A percentile compares a stretch with the other conserved stretches of the same genome.
Conservation (phyloP, 371 early-diverging fungal species). For the Rozella allomycis region DNA sequence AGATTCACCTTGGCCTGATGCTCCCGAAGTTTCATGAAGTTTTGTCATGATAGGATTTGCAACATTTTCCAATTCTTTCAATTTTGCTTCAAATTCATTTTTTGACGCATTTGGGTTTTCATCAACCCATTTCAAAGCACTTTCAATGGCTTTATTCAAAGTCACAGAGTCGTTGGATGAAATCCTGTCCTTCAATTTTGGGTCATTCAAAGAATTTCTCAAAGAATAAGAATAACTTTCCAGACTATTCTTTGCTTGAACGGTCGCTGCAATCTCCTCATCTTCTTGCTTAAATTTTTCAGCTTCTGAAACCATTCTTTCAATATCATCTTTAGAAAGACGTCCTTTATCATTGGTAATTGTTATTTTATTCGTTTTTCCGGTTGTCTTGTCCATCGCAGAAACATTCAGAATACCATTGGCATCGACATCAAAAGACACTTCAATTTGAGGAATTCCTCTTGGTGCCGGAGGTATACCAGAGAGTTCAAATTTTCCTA, state of each 20-base stretch:
- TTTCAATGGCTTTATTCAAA: conserved; percentile 52
- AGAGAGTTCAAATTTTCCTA: conserved; percentile 88
- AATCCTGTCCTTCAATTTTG: conserved; percentile 60
- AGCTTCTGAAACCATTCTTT: conserved; percentile 87
- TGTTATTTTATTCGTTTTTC: conserved; percentile 81
- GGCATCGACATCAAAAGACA: conserved; percentile 90
- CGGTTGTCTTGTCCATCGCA: conserved; percentile 86
- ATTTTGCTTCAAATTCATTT: conserved; percentile 37
- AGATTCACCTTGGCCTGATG: too few relatives aligned
- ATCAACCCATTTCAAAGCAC: conserved; percentile 63
- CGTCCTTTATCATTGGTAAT: conserved; percentile 96
- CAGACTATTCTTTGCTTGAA: conserved; percentile 69
- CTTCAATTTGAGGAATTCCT: conserved; percentile 94
- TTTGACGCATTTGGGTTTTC: conserved; percentile 67
- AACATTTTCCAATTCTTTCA: conserved; percentile 3
- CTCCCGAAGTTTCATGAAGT: conserved; percentile 1
- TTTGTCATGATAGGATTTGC: conserved; percentile 3
- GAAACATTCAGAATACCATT: conserved; percentile 94
- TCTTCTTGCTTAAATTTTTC: conserved; percentile 46
- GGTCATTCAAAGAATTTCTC: conserved; percentile 62
- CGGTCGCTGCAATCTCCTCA: conserved; percentile 54
- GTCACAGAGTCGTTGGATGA: conserved; percentile 62
- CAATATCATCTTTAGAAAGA: conserved; percentile 87
- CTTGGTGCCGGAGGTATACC: conserved; percentile 89
- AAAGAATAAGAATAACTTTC: conserved; percentile 85